Evolutionary conservation across 495 filamentous ascomycete genomes (phyloP), one percentile per base, ranked within the genome.

Genomic region (Mytilinidion resinicola): DNA sequence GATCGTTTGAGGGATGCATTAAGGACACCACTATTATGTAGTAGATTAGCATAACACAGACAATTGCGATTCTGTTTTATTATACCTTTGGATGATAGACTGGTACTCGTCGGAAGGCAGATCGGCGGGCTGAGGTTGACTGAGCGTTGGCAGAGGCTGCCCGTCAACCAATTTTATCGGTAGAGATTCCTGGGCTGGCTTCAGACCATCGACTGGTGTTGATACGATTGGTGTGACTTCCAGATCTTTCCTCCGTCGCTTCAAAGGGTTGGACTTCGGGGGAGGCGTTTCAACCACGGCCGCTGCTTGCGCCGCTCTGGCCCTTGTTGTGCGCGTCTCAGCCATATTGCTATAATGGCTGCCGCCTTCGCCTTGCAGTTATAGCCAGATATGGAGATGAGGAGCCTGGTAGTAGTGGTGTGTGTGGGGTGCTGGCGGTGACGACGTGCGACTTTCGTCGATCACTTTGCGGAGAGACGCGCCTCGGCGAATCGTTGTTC

Each of bases 1-100:
- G 95, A 97, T 51, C 89, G 82, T 49, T 85, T 77, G 15, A 99
- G 78, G 4, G 95, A 91, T 52, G 88, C 83, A 50, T 85, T 78
- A 49, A 97, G 77, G 7, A 99, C 88, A 50, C 87, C 89, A 71
- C 92, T 96, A 60, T 54, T 36, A 12, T 21, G 62, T 46, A 60
- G 56, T 21, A 46, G 33, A 55, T 43, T 57, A 46, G 25, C 30
- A 48, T 65, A 43, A 63, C 43, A 44, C 33, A 11, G 38, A 39
- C 14, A 21, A 20, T 14, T 41, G 3, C 47, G 52, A n/a, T 6
- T 50, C 42, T 30, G 6, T 30, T 30, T 6, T 30, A 4, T 21
- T 71, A 63, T 69, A 90, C 90, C 90, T 96, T 72, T 95, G 90
- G 44, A 83, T 79, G 19, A 96, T 81, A 12, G 84, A 85, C 72